A percentile compares a stretch with the other conserved stretches of the same genome.
Evolutionary conservation across 305 asterid genomes (phyloP).

Genomic region (Solanum hybrid): DNA sequence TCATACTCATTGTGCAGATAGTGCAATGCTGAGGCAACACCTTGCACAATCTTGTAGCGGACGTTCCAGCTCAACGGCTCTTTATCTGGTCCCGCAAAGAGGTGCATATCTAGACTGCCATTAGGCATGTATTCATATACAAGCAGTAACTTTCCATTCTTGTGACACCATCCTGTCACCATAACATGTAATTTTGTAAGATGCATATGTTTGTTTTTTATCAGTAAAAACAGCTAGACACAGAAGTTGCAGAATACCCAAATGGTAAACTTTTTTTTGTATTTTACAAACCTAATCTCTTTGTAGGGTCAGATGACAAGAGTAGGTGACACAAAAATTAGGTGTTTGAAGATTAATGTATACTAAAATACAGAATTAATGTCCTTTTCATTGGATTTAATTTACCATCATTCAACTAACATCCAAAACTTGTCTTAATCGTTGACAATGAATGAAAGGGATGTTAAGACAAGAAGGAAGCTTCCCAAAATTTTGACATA

Average conservation of each 20-base stretch:
- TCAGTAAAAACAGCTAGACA: background rate
- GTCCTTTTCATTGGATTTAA: background rate
- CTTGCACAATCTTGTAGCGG: slow-evolving; percentile 54
- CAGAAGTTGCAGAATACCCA: background rate
- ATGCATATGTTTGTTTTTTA: background rate
- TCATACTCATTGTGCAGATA: slow-evolving; percentile 86
- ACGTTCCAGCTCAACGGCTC: slow-evolving; percentile 51
- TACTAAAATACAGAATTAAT: background rate
- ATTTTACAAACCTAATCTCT: background rate
- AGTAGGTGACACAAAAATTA: background rate
- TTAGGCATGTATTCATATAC: slow-evolving; percentile 94
- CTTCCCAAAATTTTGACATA: background rate
- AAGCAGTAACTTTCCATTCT: slow-evolving; percentile 64
- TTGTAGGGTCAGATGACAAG: slow-evolving; percentile 1
- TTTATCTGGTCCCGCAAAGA: slow-evolving; percentile 37
- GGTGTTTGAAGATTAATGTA: background rate
- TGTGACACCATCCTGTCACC: slow-evolving; percentile 87
- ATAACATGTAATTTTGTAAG: background rate
- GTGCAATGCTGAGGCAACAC: slow-evolving; percentile 85
- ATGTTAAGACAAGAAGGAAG: background rate
- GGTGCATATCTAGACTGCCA: slow-evolving; percentile 83
- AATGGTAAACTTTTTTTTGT: background rate
- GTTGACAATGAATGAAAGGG: background rate
- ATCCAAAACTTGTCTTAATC: background rate
- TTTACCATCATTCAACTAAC: background rate